Evolutionary conservation across 148 eudicot species (phyloP), one percentile per base, ranked within the genome.

Genomic region (Silene latifolia): DNA sequence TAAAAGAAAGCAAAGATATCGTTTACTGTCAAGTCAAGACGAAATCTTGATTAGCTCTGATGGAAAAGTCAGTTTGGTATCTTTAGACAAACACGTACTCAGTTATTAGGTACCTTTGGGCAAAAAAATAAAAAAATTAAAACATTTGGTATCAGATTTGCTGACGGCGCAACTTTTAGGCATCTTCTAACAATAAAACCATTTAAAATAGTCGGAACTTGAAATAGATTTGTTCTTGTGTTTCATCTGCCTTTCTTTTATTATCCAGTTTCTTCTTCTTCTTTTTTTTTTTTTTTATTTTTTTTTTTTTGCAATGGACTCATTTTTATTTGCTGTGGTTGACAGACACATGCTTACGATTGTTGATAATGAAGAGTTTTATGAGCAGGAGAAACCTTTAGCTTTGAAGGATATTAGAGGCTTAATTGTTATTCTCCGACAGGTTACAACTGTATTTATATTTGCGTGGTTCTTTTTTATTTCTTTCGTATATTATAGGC

Each of bases 361-460:
- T 74, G 96, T 95, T 86, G 98, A 92, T 74, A 95, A 92, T 80
- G 98, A 95, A 85, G 98, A 95, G 81, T 95, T 95, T 73, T 95
- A 95, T 76, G 98, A 92, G 77, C 88, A 88, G 74, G 98, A 95
- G 83, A 95, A 87, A 79, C 98, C 98, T 19, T 80, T 95, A 60
- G 86, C 96, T 8, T 83, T 92, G 74, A 85, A 80, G 85, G 98
- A 95, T 79, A 89, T 92, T 73, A 90, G 90, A 90, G 77, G 76
- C 76, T 82, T 95, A 74, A 92, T 95, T 85, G 89, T 87, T 74
- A 92, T 95, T 75, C 82, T 95, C 63, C 86, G 91, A 84, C 97
- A 95, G 97, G 98, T 95, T 83, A 74, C 4, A 70, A 17, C 39
- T 54, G 61, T 69, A 3, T 13, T 56, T 57, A 20, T 42, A 64